A percentile compares a stretch with the other conserved stretches of the same genome.
Conservation (phyloP, 345 rosid genomes). For the Brassica rapa region DNA sequence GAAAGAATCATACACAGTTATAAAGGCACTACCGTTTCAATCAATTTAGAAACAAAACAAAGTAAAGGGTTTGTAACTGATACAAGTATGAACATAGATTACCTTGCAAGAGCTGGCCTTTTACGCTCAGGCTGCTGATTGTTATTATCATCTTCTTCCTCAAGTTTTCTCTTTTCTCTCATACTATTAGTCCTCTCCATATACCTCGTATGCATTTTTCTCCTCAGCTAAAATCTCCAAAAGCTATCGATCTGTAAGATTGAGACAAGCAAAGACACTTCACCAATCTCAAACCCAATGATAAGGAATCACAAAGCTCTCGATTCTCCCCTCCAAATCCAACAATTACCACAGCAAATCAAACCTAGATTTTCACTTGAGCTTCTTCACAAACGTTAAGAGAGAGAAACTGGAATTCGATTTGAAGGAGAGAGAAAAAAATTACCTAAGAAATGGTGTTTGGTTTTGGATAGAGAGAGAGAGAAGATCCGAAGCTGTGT, state of each 20-base stretch:
- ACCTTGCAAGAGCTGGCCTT: constrained; percentile 95
- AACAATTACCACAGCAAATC: background rate
- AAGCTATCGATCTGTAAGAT: constrained; percentile 21
- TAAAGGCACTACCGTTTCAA: background rate
- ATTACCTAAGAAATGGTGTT: constrained; percentile 19
- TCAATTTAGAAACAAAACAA: background rate
- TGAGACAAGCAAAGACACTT: constrained; percentile 4
- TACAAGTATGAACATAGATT: constrained; percentile 6
- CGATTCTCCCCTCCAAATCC: background rate
- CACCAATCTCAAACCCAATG: background rate
- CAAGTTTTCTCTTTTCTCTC: constrained; percentile 79
- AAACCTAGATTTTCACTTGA: background rate
- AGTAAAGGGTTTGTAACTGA: constrained; percentile 7
- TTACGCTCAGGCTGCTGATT: constrained; percentile 58
- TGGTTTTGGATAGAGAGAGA: constrained; percentile 26
- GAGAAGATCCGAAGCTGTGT: too few relatives aligned
- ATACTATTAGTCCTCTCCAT: constrained; percentile 79
- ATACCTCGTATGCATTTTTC: constrained; percentile 69
- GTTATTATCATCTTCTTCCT: constrained; percentile 42
- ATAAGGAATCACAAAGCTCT: background rate
- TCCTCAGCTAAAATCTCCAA: background rate
- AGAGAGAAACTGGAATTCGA: constrained; percentile 16
- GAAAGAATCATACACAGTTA: constrained; percentile 30
- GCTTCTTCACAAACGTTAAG: background rate
- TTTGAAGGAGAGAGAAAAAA: background rate